phyloP scores from a whole-genome alignment of 169 alveolate species.

The Plasmodium ovale region DNA sequence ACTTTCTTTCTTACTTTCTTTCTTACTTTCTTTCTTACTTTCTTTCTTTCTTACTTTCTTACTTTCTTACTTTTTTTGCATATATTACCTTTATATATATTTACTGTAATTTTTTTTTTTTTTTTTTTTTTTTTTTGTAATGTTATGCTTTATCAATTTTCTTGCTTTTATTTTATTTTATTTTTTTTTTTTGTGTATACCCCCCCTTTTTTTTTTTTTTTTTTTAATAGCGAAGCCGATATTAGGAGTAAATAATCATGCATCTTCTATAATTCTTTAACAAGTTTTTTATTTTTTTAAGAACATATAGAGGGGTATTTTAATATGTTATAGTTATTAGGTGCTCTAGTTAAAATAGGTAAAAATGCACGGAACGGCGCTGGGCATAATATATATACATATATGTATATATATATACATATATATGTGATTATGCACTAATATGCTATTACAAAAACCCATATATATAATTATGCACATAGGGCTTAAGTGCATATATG shows the following conservation, averaged over 20 bases:
- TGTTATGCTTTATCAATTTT: too few species aligned
- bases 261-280: not conserved
- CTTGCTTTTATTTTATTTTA: not conserved
- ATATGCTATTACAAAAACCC: not conserved
- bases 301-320: not conserved
- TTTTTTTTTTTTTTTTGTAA: constrained; percentile 12
- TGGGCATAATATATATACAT: not conserved
- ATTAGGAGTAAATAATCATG: not conserved
- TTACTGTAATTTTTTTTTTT: constrained; percentile 4
- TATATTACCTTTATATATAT: not conserved
- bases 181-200: not conserved
- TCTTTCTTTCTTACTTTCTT: not conserved
- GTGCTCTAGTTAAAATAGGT: not conserved
- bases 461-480: too few species aligned
- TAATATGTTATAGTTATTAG: not conserved
- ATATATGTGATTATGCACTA: not conserved
- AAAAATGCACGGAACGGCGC: not conserved
- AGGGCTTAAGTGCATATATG: too few species aligned
- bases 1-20: not conserved
- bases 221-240: not conserved
- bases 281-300: not conserved
- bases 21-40: not conserved
- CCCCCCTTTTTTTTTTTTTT: not conserved
- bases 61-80: not conserved
- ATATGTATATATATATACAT: not conserved